Evolutionary conservation across 306 rosid genomes (phyloP).

Genomic region (Citrullus mucosospermus): DNA sequence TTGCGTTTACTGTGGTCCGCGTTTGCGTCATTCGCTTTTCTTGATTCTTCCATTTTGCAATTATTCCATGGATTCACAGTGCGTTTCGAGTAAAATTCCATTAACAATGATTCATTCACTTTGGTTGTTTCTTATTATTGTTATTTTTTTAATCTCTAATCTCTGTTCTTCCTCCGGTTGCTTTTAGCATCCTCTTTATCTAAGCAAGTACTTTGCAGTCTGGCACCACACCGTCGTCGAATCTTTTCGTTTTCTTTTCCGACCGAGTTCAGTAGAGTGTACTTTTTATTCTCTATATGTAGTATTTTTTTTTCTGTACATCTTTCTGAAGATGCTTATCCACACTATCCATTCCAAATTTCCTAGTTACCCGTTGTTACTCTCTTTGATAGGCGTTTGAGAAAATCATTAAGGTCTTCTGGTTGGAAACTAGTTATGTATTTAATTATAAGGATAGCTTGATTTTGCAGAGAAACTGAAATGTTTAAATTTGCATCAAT

Average conservation of each 20-base stretch:
- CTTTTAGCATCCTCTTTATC: neutral
- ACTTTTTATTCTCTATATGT: neutral
- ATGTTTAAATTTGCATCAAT: neutral
- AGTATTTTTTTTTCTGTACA: neutral
- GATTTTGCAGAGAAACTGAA: neutral
- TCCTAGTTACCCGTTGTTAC: neutral
- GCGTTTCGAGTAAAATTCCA: neutral
- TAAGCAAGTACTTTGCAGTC: neutral
- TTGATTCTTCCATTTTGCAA: neutral
- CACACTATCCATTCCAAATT: neutral
- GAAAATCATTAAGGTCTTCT: neutral
- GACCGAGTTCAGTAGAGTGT: neutral
- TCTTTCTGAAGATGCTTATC: slow-evolving; percentile 4
- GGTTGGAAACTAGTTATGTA: neutral
- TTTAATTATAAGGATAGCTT: neutral
- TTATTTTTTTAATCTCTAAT: neutral
- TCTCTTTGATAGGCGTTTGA: neutral
- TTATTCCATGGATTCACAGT: neutral
- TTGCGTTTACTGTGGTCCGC: neutral
- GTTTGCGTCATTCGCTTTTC: neutral
- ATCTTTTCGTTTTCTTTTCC: neutral
- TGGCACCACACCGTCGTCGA: slow-evolving; percentile 6
- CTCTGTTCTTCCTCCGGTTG: neutral
- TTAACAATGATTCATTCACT: neutral
- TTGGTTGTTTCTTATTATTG: neutral